Evolutionary conservation across 2,329 filamentous ascomycete genomes (phyloP).

Genomic region (Beauveria caledonica): DNA sequence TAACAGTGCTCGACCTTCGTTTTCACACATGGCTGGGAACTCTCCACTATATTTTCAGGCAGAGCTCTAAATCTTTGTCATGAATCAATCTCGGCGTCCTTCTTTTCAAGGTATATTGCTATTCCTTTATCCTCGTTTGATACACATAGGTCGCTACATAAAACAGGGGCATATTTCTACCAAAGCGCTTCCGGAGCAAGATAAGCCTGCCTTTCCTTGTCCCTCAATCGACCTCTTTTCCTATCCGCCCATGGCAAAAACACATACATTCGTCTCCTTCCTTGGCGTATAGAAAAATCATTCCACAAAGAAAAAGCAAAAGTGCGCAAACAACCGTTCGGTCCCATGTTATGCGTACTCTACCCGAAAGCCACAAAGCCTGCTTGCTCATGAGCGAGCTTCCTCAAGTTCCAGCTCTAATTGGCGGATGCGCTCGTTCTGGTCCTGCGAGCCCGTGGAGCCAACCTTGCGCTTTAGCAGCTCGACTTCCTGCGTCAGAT

Average conservation of each 20-base stretch:
- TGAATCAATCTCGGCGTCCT: too few relatives aligned
- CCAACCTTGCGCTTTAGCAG: conserved; percentile 69
- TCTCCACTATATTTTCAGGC: too few relatives aligned
- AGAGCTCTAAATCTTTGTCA: too few relatives aligned
- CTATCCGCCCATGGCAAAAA: background rate
- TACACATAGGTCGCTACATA: conserved; percentile 5
- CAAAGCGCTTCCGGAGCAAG: background rate
- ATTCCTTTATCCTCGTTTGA: background rate
- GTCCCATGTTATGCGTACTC: background rate
- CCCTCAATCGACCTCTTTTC: background rate
- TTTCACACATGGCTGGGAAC: too few relatives aligned
- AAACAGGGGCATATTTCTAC: background rate
- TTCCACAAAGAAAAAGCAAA: background rate
- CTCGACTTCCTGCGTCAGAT: conserved; percentile 66
- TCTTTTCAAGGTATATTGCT: background rate
- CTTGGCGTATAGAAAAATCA: background rate
- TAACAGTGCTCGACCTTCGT: too few relatives aligned
- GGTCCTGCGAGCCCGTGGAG: conserved; percentile 43
- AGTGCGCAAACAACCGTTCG: background rate
- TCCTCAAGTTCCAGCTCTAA: conserved; percentile 60
- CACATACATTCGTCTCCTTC: background rate
- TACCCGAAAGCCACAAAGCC: too few relatives aligned
- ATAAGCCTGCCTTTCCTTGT: background rate
- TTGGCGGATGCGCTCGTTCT: conserved; percentile 60
- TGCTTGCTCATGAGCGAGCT: conserved; percentile 41